Conservation (phyloP, 2,329 filamentous ascomycete species). For the Apiospora kogelbergensis region DNA sequence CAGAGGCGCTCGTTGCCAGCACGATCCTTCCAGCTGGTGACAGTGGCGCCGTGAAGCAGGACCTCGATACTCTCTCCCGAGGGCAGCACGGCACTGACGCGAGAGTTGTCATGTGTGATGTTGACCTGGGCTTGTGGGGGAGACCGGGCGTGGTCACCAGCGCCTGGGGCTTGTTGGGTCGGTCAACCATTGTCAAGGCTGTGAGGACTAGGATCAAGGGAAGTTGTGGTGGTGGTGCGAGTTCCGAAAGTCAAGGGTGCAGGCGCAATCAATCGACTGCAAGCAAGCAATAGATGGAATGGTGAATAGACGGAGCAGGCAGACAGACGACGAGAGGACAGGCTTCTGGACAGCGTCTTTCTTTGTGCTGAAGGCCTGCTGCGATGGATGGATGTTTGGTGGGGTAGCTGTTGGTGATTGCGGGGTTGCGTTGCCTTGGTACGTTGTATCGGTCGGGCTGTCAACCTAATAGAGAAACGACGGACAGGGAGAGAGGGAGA, state of each 20-base stretch:
- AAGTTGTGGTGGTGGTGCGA: background rate
- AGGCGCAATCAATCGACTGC: background rate
- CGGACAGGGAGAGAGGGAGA: background rate
- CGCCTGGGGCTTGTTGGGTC: constrained; percentile 78
- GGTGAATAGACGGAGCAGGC: background rate
- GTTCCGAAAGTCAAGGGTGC: background rate
- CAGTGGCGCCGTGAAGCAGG: constrained; percentile 87
- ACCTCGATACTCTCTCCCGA: constrained; percentile 85
- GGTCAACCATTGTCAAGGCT: constrained; percentile 58
- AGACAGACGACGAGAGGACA: background rate
- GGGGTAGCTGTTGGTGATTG: constrained; percentile 2
- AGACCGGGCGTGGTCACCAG: constrained; percentile 72
- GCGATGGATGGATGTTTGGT: constrained; percentile 6
- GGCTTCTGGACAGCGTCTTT: background rate
- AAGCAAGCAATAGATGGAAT: background rate
- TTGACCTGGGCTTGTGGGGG: constrained; percentile 76
- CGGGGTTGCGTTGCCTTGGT: background rate
- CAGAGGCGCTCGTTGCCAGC: constrained; percentile 81
- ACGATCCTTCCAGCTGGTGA: constrained; percentile 88
- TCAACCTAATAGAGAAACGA: background rate
- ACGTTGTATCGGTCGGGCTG: background rate
- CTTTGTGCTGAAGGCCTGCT: background rate
- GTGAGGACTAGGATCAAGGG: background rate
- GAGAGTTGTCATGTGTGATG: constrained; percentile 68
- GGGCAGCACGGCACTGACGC: constrained; percentile 77